These are phyloP conservation scores for Bryoglossum gracile DNA, from an alignment of 495 filamentous ascomycete genomes.

Conservation along the genomic window DNA sequence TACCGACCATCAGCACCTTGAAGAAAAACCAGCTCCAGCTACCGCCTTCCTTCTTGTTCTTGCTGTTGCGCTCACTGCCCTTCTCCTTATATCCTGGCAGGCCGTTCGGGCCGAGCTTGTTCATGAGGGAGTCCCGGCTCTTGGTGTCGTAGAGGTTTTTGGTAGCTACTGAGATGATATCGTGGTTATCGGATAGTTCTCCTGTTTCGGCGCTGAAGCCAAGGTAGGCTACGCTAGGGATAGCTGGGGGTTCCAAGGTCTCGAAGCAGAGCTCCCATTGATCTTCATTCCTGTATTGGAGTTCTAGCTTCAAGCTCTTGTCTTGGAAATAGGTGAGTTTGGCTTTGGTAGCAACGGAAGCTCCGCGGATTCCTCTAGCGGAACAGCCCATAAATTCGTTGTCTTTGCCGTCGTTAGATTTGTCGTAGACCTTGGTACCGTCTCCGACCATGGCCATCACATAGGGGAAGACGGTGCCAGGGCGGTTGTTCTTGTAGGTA, in stretches of 20 bases:
- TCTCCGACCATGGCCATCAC: slow-evolving; percentile 98
- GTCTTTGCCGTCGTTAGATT: slow-evolving; percentile 89
- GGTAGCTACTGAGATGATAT: slow-evolving; percentile 82
- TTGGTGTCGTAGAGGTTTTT: slow-evolving; percentile 78
- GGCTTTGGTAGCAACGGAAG: slow-evolving; percentile 72
- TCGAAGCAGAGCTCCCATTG: slow-evolving; percentile 90
- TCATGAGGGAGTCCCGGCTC: slow-evolving; percentile 6
- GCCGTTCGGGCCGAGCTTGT: slow-evolving; percentile 2
- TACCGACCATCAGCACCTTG: slow-evolving; percentile 70
- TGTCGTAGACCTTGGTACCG: slow-evolving; percentile 81
- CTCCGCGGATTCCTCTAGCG: slow-evolving; percentile 78
- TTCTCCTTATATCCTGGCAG: slow-evolving; percentile 29
- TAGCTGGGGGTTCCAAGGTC: slow-evolving; percentile 60
- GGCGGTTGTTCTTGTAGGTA: slow-evolving; percentile 99
- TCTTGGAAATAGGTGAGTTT: slow-evolving; percentile 95
- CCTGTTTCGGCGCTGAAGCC: slow-evolving; percentile 95
- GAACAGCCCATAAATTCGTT: slow-evolving; percentile 94
- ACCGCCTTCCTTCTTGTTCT: slow-evolving; percentile 39
- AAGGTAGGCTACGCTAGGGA: slow-evolving; percentile 87
- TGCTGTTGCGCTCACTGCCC: slow-evolving; percentile 28
- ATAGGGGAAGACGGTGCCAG: slow-evolving; percentile 91
- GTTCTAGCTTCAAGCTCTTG: slow-evolving; percentile 79
- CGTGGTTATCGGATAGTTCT: slow-evolving; percentile 95
- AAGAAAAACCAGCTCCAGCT: slow-evolving; percentile 92
- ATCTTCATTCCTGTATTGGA: slow-evolving; percentile 85